Evolutionary conservation across 228 moss, liverwort and hornwort species (phyloP), one percentile per base, ranked within the genome.

Genomic region (Sphagnum magellanicum): DNA sequence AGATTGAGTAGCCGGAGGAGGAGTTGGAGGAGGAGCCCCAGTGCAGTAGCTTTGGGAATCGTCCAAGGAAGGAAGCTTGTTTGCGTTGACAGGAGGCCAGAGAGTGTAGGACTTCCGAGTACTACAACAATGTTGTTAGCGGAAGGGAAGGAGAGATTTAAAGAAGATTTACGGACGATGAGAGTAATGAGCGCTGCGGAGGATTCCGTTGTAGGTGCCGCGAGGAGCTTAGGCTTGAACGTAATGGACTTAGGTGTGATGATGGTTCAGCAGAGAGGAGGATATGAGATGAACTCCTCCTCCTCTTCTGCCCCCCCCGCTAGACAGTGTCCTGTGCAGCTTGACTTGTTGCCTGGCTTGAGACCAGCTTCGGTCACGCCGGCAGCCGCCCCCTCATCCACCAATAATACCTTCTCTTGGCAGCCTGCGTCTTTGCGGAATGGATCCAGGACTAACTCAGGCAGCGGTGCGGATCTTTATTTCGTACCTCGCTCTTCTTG

Each of bases 371-470:
- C 92, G 32, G 32, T 32, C 85, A 82, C 75, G 84, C 91, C 0
- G 77, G 79, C 66, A 81, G 84, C 1, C 84, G 79, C 69, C 4
- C 80, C 79, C 49, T 78, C 88, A 0, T 78, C 83, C 1, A 71
- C 82, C 0, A 72, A 81, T 73, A 81, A 88, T 48, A 84, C 84
- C 32, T 85, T 92, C 4, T 79, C 87, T 0, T 92, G 95, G 95
- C 87, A 86, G 70, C 87, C 95, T 32, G 32, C 32, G 3, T 3
- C 32, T 32, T 3, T 32, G 32, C 75, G 81, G 77, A 84, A 64
- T 32, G 87, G 88, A 60, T 90, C 90, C 10, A 85, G 92, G 49
- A 87, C 95, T 49, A 95, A 90, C 87, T 95, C 95, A 0, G 89
- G 83, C 0, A 92, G 90, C 14, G 95, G 84, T 84, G 67, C 8